Conservation (phyloP, 163 green algal genomes). For the Scenedesmus sp. region DNA sequence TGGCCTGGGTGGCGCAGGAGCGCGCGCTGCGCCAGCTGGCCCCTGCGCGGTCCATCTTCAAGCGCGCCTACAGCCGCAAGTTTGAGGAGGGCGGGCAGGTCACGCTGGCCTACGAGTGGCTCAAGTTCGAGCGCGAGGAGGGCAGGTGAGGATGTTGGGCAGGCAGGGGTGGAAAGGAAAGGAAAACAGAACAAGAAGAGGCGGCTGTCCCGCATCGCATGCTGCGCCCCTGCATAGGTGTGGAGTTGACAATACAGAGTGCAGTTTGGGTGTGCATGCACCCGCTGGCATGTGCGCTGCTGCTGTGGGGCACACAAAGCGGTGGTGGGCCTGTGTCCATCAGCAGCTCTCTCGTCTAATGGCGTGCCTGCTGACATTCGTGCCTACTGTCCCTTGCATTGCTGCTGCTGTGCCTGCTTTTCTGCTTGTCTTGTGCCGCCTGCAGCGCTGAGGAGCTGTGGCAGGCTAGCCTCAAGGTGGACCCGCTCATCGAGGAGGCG, state of each 20-base stretch:
- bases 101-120: slow-evolving; percentile 78
- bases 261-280: too few relatives aligned
- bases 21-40: slow-evolving; percentile 57
- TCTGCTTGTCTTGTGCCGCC: too few relatives aligned
- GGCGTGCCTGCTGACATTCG: too few relatives aligned
- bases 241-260: too few relatives aligned
- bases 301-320: too few relatives aligned
- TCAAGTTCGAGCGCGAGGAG: slow-evolving; percentile 88
- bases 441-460: slow-evolving; percentile 59
- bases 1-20: slow-evolving; percentile 77
- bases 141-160: slow-evolving; percentile 68
- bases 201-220: not conserved
- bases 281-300: too few relatives aligned
- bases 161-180: not conserved
- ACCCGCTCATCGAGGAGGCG: slow-evolving; percentile 76
- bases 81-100: slow-evolving; percentile 74
- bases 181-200: not conserved
- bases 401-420: too few relatives aligned
- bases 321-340: too few relatives aligned
- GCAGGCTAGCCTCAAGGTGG: slow-evolving; percentile 69
- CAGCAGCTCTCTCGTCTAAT: too few relatives aligned
- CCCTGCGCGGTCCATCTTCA: slow-evolving; percentile 72
- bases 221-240: not conserved
- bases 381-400: too few relatives aligned
- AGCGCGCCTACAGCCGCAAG: slow-evolving; percentile 66